These are phyloP conservation scores for Trichomonascaceae sp. DNA, from an alignment of 1,139 yeast species.

Conservation along the genomic window DNA sequence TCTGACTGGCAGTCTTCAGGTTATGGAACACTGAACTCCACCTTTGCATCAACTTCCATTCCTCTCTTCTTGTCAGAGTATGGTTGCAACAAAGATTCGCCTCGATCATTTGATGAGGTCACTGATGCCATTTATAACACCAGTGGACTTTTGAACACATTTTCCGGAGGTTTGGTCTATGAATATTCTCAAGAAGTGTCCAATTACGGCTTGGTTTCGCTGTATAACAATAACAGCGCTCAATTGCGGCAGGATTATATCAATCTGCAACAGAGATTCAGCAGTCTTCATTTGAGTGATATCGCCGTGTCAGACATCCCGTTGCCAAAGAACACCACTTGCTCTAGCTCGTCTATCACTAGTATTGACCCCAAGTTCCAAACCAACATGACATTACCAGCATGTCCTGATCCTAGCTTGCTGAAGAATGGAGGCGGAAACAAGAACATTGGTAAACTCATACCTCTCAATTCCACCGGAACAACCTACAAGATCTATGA, in stretches of 20 bases:
- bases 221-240: constrained; percentile 39
- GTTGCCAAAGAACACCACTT: constrained; percentile 27
- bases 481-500: constrained; percentile 46
- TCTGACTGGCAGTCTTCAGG: constrained; percentile 62
- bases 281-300: constrained; percentile 36
- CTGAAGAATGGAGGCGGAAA: constrained; percentile 49
- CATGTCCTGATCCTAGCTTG: constrained; percentile 36
- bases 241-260: constrained; percentile 49
- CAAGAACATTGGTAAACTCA: constrained; percentile 44
- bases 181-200: constrained; percentile 67
- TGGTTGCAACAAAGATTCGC: constrained; percentile 49
- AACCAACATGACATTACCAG: constrained; percentile 37
- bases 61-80: constrained; percentile 89
- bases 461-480: constrained; percentile 36
- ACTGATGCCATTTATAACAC: constrained; percentile 51
- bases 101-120: constrained; percentile 66
- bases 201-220: constrained; percentile 62
- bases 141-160: constrained; percentile 42
- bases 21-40: constrained; percentile 54
- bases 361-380: constrained; percentile 32
- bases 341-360: constrained; percentile 44
- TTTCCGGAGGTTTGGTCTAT: constrained; percentile 72
- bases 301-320: constrained; percentile 35
- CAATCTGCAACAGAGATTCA: constrained; percentile 48
- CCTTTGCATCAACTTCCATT: constrained; percentile 61